Conservation (phyloP, 495 filamentous ascomycete species). For the Pseudevernia furfuracea region DNA sequence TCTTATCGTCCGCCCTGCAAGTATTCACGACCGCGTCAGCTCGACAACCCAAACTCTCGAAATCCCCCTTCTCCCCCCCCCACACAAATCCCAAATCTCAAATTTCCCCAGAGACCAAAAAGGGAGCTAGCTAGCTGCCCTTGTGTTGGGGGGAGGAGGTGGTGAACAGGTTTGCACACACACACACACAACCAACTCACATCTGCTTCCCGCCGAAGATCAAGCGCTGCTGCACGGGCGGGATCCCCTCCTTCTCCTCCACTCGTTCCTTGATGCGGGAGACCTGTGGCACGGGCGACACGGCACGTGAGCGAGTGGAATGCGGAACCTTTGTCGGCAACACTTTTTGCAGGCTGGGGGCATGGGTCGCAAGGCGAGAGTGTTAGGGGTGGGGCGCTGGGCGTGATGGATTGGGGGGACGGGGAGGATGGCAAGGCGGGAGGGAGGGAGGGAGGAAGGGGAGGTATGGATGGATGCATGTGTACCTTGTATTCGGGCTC, state of each 20-base stretch:
- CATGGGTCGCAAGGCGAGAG: too few relatives aligned
- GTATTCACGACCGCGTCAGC: background rate
- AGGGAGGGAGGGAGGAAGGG: slow-evolving; percentile 24
- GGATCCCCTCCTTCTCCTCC: slow-evolving; percentile 97
- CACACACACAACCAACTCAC: too few relatives aligned
- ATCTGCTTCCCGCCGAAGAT: slow-evolving; percentile 98
- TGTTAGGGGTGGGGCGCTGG: background rate
- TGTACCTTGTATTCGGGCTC: slow-evolving; percentile 81
- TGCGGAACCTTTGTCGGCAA: too few relatives aligned
- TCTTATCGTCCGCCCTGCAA: slow-evolving; percentile 84
- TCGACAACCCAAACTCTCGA: background rate
- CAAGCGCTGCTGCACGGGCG: slow-evolving; percentile 90
- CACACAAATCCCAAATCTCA: too few relatives aligned
- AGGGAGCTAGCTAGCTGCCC: too few relatives aligned
- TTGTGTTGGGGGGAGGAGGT: background rate
- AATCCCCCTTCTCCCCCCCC: background rate
- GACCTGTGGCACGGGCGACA: slow-evolving; percentile 64
- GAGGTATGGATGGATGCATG: too few relatives aligned
- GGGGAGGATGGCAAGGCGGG: background rate
- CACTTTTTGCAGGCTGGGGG: too few relatives aligned
- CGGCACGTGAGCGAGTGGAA: too few relatives aligned
- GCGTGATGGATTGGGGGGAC: too few relatives aligned
- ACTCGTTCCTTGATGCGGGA: slow-evolving; percentile 95
- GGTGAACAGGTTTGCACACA: too few relatives aligned
- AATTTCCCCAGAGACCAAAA: too few relatives aligned